Base-by-base conservation (phyloP, 2,329 filamentous ascomycete species). In the Fusarium longipes region DNA sequence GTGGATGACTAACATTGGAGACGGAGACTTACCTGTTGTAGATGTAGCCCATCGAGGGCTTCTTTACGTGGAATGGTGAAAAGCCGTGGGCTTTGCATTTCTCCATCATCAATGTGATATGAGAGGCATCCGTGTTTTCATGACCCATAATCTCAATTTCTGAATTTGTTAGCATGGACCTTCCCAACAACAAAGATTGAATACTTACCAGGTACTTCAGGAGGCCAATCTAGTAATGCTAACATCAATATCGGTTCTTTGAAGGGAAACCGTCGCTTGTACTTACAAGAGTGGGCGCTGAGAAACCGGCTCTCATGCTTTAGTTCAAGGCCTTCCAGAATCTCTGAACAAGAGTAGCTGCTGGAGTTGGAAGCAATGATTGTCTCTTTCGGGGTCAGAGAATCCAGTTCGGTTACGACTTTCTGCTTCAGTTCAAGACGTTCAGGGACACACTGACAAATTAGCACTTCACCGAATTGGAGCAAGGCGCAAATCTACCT, bases 321-420 rank as follows among this genome's bases (percentile, higher is more conserved):
- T 11, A 83, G 44, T 0, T 63, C 63, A 22, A 83, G 52, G 0
- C 74, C 75, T 2, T 79, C 70, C 1, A 82, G 60, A n/a, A 83
- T 81, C 48, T 83, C 80, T 0, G 74, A 73, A 20, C 80, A 81
- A 8, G 77, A 77, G 63, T 81, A 82, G 49, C 81, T 83, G 57
- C 81, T 82, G 1, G 82, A 83, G 51, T 84, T 84, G 0, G 80
- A 82, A 0, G 79, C 81, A 42, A 84, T 77, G 8, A 83, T 79
- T 0, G 77, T 77, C 1, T 77, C 73, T 1, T 71, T 57, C 1
- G 72, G 67, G 0, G 81, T 76, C 3, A 79, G 44, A 2, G 73
- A 57, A 63, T 83, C 82, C 3, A 84, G 71, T 22, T 82, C 68
- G 1, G 60, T 40, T 24, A 84, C 77, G 6, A 81, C 71, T 3